Evolutionary conservation across 176 grass and related monocot genomes (phyloP), one percentile per base, ranked within the genome.

Genomic region (Juncus effusus): DNA sequence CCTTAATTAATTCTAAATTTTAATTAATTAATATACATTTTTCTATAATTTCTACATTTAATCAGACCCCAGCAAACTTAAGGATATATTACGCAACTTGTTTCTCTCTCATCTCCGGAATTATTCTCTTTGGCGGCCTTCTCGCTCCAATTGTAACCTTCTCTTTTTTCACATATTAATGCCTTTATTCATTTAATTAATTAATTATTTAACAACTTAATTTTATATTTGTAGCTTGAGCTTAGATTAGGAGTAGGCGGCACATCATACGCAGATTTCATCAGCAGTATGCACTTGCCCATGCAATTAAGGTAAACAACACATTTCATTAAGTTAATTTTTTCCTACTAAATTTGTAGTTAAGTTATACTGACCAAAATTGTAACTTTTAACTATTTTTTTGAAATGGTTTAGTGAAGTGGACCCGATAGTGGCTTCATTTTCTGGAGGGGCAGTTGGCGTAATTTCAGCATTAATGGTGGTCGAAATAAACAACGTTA

Each of bases 301-400:
- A 99, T 93, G 94, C 94, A 99, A 80, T 73, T 99, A 51, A 99
- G 94, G 94, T 93, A 76, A n/a, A n/a, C n/a, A n/a, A n/a, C 19
- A n/a, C 11, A 4, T 80, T 15, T 65, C 16, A 67, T 78, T 10
- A 10, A 40, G 19, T 7, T 45, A 54, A 15, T 16, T 51, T 2
- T 45, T 2, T 56, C n/a, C n/a, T n/a, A n/a, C n/a, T n/a, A n/a
- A n/a, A n/a, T n/a, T n/a, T n/a, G n/a, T n/a, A n/a, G n/a, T n/a
- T n/a, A n/a, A n/a, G n/a, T n/a, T n/a, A n/a, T n/a, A n/a, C n/a
- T n/a, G n/a, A n/a, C n/a, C n/a, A n/a, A n/a, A n/a, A n/a, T n/a
- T n/a, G n/a, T n/a, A n/a, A n/a, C n/a, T n/a, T n/a, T n/a, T n/a
- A n/a, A n/a, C n/a, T n/a, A n/a, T n/a, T n/a, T n/a, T n/a, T n/a